Base-by-base conservation (phyloP, 306 rosid genomes). In the Castanea sativa region DNA sequence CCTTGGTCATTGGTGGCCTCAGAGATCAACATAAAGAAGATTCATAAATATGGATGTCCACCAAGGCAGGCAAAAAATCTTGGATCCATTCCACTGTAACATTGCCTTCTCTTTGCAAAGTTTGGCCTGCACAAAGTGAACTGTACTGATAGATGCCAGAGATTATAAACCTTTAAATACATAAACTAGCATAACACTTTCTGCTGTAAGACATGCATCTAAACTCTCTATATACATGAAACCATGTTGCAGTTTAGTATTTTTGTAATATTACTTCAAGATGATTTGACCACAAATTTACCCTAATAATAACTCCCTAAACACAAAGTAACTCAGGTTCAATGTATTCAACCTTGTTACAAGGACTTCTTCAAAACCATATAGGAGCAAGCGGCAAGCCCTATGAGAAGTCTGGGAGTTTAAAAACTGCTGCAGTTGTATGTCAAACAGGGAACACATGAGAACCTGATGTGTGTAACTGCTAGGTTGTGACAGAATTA, bases 181-280 rank as follows among this genome's bases (percentile, higher is more conserved):
- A 27, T 33, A 27, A 61, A 61, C 5, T 14, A 61, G 23, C 19
- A 61, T 6, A 5, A 13, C 19, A 25, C 12, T 71, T 25, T 32
- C 5, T 18, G 49, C 43, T 32, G 69, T 77, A 78, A 68, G 70
- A 83, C 60, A 63, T 14, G 69, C 25, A 30, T 63, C 15, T 29
- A 15, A 29, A 27, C 69, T 30, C 38, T 63, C 20, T 8, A 27
- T 6, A 10, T 1, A 13, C n/a, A 29, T 0, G 3, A 29, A 27
- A 30, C 25, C 43, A 63, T 2, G 12, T 63, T 6, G 1, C 27
- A 49, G 53, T 49, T 13, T 49, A 49, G 53, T 3, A 49, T 49
- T 16, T 49, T 49, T 1, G 16, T 10, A 49, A 21, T 20, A n/a
- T 21, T 59, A 9, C 15, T 59, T 10, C 30, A 59, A 59, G 12